Percentiles rank a stretch among this genome's conserved stretches.
These are phyloP conservation scores for Populus alba DNA, from an alignment of 345 rosid genomes.

Conservation along the genomic window DNA sequence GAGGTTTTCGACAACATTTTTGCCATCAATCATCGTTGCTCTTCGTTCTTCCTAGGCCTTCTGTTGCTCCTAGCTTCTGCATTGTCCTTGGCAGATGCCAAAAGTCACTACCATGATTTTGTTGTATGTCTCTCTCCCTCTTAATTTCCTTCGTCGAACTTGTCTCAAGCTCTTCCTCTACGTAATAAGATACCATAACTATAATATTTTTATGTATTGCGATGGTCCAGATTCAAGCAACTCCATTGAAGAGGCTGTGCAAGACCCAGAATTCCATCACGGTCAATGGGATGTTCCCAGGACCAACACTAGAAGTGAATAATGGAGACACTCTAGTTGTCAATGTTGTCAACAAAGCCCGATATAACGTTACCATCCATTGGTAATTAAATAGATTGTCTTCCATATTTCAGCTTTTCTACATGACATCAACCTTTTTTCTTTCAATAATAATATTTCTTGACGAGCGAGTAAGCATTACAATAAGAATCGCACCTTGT, in stretches of 20 bases:
- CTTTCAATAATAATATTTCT: neutral
- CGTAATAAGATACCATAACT: neutral
- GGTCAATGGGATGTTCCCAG: slow-evolving; percentile 90
- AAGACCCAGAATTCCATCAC: slow-evolving; percentile 69
- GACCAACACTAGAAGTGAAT: slow-evolving; percentile 78
- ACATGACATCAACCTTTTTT: neutral
- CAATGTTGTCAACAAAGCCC: slow-evolving; percentile 61
- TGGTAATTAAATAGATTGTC: slow-evolving; percentile 43
- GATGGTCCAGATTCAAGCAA: slow-evolving; percentile 58
- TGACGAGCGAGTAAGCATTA: neutral
- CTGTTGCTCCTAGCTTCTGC: slow-evolving; percentile 35
- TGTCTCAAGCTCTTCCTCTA: neutral
- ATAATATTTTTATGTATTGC: neutral
- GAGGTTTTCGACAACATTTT: neutral
- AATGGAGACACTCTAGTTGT: slow-evolving; percentile 74
- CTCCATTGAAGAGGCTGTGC: slow-evolving; percentile 97
- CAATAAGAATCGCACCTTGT: neutral
- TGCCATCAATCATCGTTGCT: neutral
- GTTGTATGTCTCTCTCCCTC: slow-evolving; percentile 46
- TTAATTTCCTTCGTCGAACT: neutral
- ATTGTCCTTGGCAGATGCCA: slow-evolving; percentile 36
- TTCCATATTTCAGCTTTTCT: neutral
- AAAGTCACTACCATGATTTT: slow-evolving; percentile 60
- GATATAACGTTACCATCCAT: slow-evolving; percentile 79
- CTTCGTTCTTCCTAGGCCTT: slow-evolving; percentile 27